These are phyloP conservation scores for Botrytis medusae DNA, from an alignment of 2,329 filamentous ascomycete genomes.

Conservation along the genomic window DNA sequence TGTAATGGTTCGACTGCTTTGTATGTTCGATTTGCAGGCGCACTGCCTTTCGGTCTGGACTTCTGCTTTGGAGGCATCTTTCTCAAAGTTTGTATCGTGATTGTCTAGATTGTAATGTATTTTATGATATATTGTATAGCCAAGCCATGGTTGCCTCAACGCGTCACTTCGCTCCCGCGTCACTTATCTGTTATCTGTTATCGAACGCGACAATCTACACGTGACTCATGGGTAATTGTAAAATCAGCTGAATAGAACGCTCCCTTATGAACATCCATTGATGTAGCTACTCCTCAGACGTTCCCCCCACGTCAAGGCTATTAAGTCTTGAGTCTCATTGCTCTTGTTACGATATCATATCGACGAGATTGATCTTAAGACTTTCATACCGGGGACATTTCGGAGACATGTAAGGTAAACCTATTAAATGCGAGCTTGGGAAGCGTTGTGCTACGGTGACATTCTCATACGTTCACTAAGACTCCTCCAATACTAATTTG, in stretches of 20 bases:
- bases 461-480: background rate
- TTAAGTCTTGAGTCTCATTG: background rate
- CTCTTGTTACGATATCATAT: background rate
- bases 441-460: conserved; percentile 5
- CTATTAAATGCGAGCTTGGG: background rate
- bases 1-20: conserved; percentile 32
- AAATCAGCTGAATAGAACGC: background rate
- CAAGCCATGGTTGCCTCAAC: background rate
- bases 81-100: background rate
- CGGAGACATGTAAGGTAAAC: background rate
- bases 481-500: background rate
- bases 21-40: conserved; percentile 34
- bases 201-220: background rate
- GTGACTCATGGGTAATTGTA: background rate
- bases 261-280: background rate
- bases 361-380: background rate
- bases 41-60: conserved; percentile 23
- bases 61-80: conserved; percentile 30
- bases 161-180: background rate
- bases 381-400: background rate
- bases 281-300: background rate
- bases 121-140: background rate
- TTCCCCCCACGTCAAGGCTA: background rate
- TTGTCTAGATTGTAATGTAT: background rate
- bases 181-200: conserved; percentile 1